Conservation (phyloP, 2,329 filamentous ascomycete genomes). For the Escovopsis sp. region DNA sequence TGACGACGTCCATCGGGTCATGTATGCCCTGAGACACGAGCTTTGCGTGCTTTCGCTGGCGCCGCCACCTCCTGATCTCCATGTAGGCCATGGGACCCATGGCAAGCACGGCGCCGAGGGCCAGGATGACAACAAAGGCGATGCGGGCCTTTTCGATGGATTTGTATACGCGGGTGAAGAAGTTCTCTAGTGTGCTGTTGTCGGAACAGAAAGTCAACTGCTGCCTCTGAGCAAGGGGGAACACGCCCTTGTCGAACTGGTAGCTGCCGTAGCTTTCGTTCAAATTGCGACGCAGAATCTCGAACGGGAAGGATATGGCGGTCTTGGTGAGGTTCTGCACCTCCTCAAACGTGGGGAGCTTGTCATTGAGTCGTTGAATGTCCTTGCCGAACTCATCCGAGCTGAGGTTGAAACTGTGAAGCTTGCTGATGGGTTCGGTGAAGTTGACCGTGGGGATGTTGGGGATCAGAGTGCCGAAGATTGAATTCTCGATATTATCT, state of each 20-base stretch:
- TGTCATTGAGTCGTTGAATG: slow-evolving; percentile 57
- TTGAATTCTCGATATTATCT: slow-evolving; percentile 24
- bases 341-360: slow-evolving; percentile 70
- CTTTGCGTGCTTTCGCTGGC: slow-evolving; percentile 53
- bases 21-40: slow-evolving; percentile 51
- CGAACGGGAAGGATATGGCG: slow-evolving; percentile 65
- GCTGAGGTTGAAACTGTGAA: slow-evolving; percentile 55
- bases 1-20: slow-evolving; percentile 78
- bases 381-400: slow-evolving; percentile 52
- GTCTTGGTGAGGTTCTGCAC: slow-evolving; percentile 70
- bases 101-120: slow-evolving; percentile 54
- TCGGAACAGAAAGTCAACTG: slow-evolving; percentile 76
- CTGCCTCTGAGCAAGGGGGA: slow-evolving; percentile 75
- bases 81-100: slow-evolving; percentile 69
- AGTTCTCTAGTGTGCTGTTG: slow-evolving; percentile 65
- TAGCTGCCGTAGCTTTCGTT: slow-evolving; percentile 58
- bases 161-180: slow-evolving; percentile 60
- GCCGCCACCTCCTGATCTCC: slow-evolving; percentile 64
- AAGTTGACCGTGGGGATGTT: slow-evolving; percentile 46
- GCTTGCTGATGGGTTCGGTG: slow-evolving; percentile 44
- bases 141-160: slow-evolving; percentile 56
- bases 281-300: slow-evolving; percentile 60
- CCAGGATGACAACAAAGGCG: slow-evolving; percentile 61
- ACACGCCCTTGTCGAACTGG: slow-evolving; percentile 60
- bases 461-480: slow-evolving; percentile 35